Conservation (phyloP, 116 monocot species). For the Zostera marina region DNA sequence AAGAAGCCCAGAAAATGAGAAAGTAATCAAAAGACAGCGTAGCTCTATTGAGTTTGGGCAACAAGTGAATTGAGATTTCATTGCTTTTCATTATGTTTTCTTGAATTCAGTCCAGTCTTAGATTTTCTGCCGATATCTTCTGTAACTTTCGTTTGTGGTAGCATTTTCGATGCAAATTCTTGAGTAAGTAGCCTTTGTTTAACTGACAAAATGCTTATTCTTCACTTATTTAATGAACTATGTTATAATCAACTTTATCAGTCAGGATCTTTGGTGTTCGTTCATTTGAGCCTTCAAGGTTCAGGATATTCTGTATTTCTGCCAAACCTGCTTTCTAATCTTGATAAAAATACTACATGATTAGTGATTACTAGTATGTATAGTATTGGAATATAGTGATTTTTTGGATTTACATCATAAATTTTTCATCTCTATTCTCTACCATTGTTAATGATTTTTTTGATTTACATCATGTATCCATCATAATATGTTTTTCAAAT, state of each 20-base stretch:
- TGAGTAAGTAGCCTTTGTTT: neutral
- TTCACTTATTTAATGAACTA: neutral
- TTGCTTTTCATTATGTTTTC: conserved; percentile 28
- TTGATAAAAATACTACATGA: too few relatives aligned
- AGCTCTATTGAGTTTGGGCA: neutral
- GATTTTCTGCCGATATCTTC: conserved; percentile 11
- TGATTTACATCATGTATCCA: too few relatives aligned
- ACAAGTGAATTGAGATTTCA: conserved; percentile 8
- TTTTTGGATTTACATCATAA: too few relatives aligned
- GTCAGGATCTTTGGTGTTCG: neutral
- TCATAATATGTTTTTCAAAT: too few relatives aligned
- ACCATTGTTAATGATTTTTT: too few relatives aligned
- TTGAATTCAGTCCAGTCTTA: conserved; percentile 60
- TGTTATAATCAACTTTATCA: neutral
- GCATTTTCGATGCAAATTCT: conserved; percentile 2
- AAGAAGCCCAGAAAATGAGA: conserved; percentile 15
- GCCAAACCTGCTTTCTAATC: neutral
- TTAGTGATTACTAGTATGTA: too few relatives aligned
- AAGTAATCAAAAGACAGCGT: conserved; percentile 15
- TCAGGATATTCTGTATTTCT: neutral
- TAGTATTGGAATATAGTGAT: too few relatives aligned
- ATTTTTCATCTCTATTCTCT: too few relatives aligned
- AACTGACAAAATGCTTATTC: neutral
- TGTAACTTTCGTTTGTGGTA: neutral
- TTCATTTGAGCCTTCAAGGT: too few relatives aligned